phyloP scores from a whole-genome alignment of 2,329 filamentous ascomycete species.

The Bertia moriformis region DNA sequence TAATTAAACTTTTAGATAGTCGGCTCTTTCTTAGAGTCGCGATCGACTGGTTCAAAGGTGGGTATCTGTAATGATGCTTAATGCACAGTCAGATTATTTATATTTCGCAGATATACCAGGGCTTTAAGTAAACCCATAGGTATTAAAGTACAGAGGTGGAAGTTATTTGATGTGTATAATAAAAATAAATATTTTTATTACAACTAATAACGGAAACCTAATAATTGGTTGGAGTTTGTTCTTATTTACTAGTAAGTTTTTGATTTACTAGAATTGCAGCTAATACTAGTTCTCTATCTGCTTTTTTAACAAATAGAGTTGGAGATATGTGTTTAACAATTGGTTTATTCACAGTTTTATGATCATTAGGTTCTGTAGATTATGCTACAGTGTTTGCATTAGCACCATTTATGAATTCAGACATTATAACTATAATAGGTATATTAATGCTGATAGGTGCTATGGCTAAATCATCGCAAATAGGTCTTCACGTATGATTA shows the following conservation, averaged over 20 bases:
- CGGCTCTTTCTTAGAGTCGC: too few species aligned
- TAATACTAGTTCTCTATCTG: conserved; percentile 1
- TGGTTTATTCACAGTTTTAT: conserved; percentile 1
- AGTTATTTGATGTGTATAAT: not conserved
- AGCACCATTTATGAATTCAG: not conserved
- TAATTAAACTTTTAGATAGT: too few species aligned
- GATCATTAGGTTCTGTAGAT: not conserved
- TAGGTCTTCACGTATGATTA: not conserved
- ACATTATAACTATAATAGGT: not conserved
- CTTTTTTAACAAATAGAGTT: conserved; percentile 2
- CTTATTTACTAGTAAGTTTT: conserved; percentile 2
- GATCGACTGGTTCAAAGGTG: not conserved
- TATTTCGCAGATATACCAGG: too few species aligned
- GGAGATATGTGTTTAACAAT: conserved; percentile 1
- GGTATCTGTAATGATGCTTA: not conserved
- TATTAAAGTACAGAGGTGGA: conserved; percentile 1
- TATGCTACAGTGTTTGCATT: not conserved
- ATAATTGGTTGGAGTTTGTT: conserved; percentile 2
- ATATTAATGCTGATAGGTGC: not conserved
- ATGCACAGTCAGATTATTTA: not conserved
- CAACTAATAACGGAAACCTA: not conserved
- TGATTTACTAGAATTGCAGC: conserved; percentile 2
- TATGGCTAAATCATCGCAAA: not conserved
- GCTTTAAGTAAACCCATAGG: not conserved
- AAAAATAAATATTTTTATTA: not conserved